phyloP scores from a whole-genome alignment of 495 filamentous ascomycete genomes.

The Penicillium paradoxum region DNA sequence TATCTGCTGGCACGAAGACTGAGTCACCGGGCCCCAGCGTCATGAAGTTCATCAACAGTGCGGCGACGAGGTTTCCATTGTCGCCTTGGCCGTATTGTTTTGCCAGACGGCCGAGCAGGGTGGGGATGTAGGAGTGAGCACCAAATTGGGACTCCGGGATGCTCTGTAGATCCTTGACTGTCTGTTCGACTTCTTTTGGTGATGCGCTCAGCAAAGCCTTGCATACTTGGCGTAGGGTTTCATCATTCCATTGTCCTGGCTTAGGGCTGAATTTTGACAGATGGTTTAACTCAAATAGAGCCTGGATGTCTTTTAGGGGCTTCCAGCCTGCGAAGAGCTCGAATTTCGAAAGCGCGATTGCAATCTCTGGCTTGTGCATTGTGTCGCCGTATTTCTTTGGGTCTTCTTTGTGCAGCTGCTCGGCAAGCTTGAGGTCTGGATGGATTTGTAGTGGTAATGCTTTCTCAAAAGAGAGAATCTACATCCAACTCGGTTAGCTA shows the following conservation, averaged over 20 bases:
- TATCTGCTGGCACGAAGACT: conserved; percentile 72
- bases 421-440: conserved; percentile 61
- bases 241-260: conserved; percentile 50
- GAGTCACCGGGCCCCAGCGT: conserved; percentile 59
- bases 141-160: conserved; percentile 49
- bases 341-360: conserved; percentile 68
- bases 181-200: conserved; percentile 44
- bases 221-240: conserved; percentile 56
- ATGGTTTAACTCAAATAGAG: conserved; percentile 53
- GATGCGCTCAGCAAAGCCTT: conserved; percentile 51
- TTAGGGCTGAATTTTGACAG: conserved; percentile 50
- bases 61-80: conserved; percentile 59
- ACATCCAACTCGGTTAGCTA: background rate
- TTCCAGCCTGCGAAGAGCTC: conserved; percentile 78
- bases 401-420: conserved; percentile 57
- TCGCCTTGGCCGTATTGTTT: conserved; percentile 55
- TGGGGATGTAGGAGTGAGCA: conserved; percentile 52
- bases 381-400: conserved; percentile 62
- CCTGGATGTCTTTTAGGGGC: conserved; percentile 54
- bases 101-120: conserved; percentile 58
- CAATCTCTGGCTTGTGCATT: conserved; percentile 84
- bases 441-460: conserved; percentile 80
- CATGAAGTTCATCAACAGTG: conserved; percentile 69
- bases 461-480: conserved; percentile 73
- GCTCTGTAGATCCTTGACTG: conserved; percentile 46